phyloP scores from a whole-genome alignment of 2,329 filamentous ascomycete genomes.

The Curvularia eragrostidis region DNA sequence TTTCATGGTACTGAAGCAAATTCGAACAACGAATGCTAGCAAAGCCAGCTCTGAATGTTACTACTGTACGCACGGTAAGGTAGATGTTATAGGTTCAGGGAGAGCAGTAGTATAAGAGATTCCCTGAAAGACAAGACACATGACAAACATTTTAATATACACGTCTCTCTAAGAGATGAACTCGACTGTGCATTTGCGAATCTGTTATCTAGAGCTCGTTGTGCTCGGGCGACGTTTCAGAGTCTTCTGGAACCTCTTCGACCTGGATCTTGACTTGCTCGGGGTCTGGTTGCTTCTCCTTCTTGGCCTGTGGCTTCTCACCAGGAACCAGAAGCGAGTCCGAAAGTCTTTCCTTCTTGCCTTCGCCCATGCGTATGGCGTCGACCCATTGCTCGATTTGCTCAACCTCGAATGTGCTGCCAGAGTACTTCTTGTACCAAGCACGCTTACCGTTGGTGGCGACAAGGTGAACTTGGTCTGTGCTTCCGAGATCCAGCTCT shows the following conservation, averaged over 20 bases:
- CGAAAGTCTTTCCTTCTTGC: constrained; percentile 73
- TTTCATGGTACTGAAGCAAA: too few relatives aligned
- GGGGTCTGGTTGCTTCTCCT: constrained; percentile 34
- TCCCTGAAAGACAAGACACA: too few relatives aligned
- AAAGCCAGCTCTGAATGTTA: too few relatives aligned
- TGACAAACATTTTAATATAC: neutral
- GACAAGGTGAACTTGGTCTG: constrained; percentile 71
- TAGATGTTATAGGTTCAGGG: too few relatives aligned
- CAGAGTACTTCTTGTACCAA: constrained; percentile 82
- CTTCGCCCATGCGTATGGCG: constrained; percentile 86
- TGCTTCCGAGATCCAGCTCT: constrained; percentile 65
- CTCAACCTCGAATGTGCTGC: constrained; percentile 61
- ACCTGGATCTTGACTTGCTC: constrained; percentile 44
- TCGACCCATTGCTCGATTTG: constrained; percentile 88
- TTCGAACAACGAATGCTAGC: too few relatives aligned
- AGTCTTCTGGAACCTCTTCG: constrained; percentile 31
- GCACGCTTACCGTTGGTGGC: constrained; percentile 83
- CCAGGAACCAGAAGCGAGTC: constrained; percentile 53
- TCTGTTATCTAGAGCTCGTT: constrained; percentile 31
- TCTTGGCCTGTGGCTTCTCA: constrained; percentile 27
- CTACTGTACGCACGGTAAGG: too few relatives aligned
- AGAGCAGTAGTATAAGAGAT: too few relatives aligned
- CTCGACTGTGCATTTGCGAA: neutral
- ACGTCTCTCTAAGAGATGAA: neutral
- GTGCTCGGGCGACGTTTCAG: constrained; percentile 28